phyloP scores from a whole-genome alignment of 176 grass and related monocot species.

The Bothriochloa decipiens region DNA sequence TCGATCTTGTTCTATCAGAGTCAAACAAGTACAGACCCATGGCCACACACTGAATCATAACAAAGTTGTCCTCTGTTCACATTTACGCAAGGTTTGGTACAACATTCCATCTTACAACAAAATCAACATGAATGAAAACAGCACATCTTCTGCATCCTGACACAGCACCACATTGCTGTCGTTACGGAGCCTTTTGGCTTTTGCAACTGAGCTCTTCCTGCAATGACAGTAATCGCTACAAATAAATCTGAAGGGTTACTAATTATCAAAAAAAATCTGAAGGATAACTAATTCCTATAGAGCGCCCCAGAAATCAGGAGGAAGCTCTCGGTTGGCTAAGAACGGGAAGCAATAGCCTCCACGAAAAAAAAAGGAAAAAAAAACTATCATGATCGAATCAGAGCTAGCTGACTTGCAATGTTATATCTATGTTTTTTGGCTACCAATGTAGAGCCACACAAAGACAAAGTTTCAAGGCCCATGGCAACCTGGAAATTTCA shows the following conservation, averaged over 20 bases:
- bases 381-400: background rate
- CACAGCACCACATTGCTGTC: background rate
- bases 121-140: conserved; percentile 7
- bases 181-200: background rate
- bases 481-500: background rate
- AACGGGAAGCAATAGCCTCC: conserved; percentile 7
- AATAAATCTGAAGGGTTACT: background rate
- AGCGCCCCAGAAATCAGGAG: background rate
- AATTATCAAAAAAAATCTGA: background rate
- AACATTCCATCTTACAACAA: background rate
- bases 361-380: background rate
- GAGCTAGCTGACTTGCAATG: conserved; percentile 19
- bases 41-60: background rate
- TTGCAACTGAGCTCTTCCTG: background rate
- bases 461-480: background rate
- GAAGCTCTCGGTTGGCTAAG: background rate
- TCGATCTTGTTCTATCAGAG: background rate
- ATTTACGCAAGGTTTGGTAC: conserved; percentile 2
- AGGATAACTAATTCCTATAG: conserved; percentile 3
- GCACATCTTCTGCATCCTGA: background rate
- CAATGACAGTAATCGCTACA: background rate
- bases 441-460: conserved; percentile 1
- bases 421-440: conserved; percentile 5
- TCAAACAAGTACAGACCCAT: conserved; percentile 19
- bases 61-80: background rate